Conservation (phyloP, 306 rosid species). For the Fagus crenata region DNA sequence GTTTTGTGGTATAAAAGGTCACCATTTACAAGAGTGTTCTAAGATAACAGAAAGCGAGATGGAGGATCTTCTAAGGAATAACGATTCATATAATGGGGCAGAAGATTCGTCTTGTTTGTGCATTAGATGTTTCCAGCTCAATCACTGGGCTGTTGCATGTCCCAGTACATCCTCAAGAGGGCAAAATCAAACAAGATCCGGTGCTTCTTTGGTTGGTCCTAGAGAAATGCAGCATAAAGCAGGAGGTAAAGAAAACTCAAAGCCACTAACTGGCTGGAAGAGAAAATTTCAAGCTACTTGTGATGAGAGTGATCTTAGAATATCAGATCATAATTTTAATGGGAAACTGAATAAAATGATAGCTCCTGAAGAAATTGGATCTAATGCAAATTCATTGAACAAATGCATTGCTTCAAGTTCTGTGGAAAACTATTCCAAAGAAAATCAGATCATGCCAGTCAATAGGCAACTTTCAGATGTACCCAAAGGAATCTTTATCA, state of each 20-base stretch:
- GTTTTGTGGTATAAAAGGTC: conserved; percentile 76
- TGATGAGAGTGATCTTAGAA: conserved; percentile 30
- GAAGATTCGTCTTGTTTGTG: conserved; percentile 45
- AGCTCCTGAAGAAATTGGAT: conserved; percentile 25
- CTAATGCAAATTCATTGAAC: conserved; percentile 36
- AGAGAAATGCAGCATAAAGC: conserved; percentile 26
- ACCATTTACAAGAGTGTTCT: conserved; percentile 53
- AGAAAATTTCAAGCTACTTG: conserved; percentile 28
- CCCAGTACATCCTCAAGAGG: conserved; percentile 39
- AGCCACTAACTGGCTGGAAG: conserved; percentile 31
- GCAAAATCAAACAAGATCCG: conserved; percentile 34
- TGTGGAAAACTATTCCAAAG: conserved; percentile 42
- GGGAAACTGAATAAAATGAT: conserved; percentile 32
- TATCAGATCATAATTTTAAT: conserved; percentile 35
- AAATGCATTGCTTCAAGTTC: conserved; percentile 35
- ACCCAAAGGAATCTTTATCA: conserved; percentile 54
- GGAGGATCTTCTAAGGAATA: conserved; percentile 53
- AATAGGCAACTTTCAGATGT: conserved; percentile 36
- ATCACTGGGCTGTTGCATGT: conserved; percentile 75
- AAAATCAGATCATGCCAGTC: conserved; percentile 36
- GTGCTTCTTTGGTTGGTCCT: conserved; percentile 30
- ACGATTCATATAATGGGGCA: conserved; percentile 35
- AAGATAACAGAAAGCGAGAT: conserved; percentile 44
- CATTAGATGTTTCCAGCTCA: conserved; percentile 56
- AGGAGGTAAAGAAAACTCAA: conserved; percentile 33